Base-by-base conservation (phyloP, 345 rosid genomes). In the Rhodomyrtus tomentosa region DNA sequence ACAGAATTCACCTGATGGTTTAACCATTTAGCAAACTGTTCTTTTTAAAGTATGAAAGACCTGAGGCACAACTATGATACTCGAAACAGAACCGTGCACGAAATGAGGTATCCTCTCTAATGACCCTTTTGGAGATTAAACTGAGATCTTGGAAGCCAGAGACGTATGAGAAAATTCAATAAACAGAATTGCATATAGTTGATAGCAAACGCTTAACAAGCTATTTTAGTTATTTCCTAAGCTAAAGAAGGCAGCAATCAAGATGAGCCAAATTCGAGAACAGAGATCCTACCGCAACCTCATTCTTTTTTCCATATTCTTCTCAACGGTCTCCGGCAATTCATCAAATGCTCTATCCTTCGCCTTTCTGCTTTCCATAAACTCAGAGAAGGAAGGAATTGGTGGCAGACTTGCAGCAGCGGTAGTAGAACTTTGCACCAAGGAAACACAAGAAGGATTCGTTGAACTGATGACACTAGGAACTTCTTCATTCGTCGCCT, bases 371-470 rank as follows among this genome's bases (percentile, higher is more conserved):
- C 88, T 86, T 89, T 93, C 94, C 27, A 91, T 93, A 87, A 95
- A 95, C 87, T 94, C 95, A 1, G 98, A 92, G 89, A 96, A 94
- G 36, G 99, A 93, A 8, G 93, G 98, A 87, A 95, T 91, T 38
- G 85, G 83, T 1, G 96, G 96, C 74, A 91, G 87, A 81, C 36
- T 87, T 81, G 91, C 27, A 81, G 87, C 68, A 55, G 36, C 0
- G 0, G 50, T 13, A 18, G 49, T 50, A n/a, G 83, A 27, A 6
- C 83, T 83, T 73, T 85, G 84, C 6, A 18, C 24, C 45, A 73
- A 83, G 85, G 86, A 82, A 58, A 86, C 85, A 80, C n/a, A 40
- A 49, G 50, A 5, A 48, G 42, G 11, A 42, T 87, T 84, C 86
- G 84, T 89, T 25, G 87, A 58, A 50, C 56, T 68, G n/a, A 84